phyloP scores from a whole-genome alignment of 2,329 filamentous ascomycete species.

The Hypocrella siamensis region DNA sequence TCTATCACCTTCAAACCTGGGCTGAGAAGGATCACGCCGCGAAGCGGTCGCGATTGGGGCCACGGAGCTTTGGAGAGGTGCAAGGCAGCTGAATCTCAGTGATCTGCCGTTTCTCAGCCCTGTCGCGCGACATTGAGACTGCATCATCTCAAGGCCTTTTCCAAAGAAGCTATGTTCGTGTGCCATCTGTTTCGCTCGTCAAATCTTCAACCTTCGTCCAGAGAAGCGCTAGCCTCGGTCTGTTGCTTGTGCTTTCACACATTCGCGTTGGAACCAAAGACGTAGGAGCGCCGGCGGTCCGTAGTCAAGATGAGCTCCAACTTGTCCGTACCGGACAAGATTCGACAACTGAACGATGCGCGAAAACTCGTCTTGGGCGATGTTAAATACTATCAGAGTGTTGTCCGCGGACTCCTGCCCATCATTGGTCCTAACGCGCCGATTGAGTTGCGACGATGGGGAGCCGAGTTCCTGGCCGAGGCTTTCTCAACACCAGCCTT shows the following conservation, averaged over 20 bases:
- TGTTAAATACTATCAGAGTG: constrained; percentile 75
- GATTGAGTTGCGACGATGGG: constrained; percentile 84
- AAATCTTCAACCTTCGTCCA: too few relatives aligned
- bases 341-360: constrained; percentile 78
- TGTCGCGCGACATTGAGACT: not conserved
- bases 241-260: not conserved
- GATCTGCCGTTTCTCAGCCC: too few relatives aligned
- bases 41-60: too few relatives aligned
- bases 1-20: too few relatives aligned
- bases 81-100: too few relatives aligned
- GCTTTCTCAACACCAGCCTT: constrained; percentile 88
- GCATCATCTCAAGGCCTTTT: not conserved
- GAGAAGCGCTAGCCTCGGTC: not conserved
- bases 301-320: constrained; percentile 34
- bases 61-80: too few relatives aligned
- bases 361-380: constrained; percentile 80
- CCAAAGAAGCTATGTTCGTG: too few relatives aligned
- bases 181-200: too few relatives aligned
- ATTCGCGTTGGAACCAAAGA: not conserved
- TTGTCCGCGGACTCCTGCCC: constrained; percentile 84
- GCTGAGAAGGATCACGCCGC: too few relatives aligned
- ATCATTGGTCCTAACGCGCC: constrained; percentile 64
- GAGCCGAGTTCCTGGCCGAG: constrained; percentile 87
- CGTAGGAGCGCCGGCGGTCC: constrained; percentile 1
- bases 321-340: constrained; percentile 54